A percentile compares a stretch with the other conserved stretches of the same genome.
Evolutionary conservation across 345 rosid species (phyloP).

Genomic region (Bruguiera sexangula): DNA sequence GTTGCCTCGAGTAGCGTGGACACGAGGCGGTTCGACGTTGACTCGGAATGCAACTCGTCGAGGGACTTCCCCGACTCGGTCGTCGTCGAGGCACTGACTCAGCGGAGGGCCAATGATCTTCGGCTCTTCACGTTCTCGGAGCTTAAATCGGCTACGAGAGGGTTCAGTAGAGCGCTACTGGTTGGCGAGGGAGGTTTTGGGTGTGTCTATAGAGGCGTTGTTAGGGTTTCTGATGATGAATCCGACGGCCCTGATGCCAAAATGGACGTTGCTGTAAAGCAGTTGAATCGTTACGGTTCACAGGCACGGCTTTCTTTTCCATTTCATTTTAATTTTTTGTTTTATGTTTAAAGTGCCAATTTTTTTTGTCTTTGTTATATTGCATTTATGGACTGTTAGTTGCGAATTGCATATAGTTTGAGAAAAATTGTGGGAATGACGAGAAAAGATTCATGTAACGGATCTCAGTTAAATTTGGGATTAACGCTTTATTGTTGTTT

Average conservation of each 20-base stretch:
- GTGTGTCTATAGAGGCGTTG: conserved; percentile 74
- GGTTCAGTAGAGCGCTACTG: conserved; percentile 67
- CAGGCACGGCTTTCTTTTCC: conserved; percentile 61
- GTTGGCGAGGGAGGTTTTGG: conserved; percentile 98
- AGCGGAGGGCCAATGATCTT: conserved; percentile 74
- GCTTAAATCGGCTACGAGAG: conserved; percentile 76
- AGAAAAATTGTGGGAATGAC: too few species aligned
- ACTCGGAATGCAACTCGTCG: conserved; percentile 52
- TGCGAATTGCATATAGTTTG: too few species aligned
- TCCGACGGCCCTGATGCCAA: conserved; percentile 37
- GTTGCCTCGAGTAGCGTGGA: conserved; percentile 73
- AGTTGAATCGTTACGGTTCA: conserved; percentile 89
- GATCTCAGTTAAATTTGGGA: too few species aligned
- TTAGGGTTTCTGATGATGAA: conserved; percentile 37
- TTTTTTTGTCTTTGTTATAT: background rate
- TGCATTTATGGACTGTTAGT: too few species aligned
- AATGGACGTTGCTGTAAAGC: conserved; percentile 77
- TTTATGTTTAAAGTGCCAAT: too few species aligned
- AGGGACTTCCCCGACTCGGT: conserved; percentile 57
- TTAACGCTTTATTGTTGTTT: too few species aligned
- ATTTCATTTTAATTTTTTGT: background rate
- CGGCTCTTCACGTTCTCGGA: conserved; percentile 66
- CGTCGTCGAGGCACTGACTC: conserved; percentile 49
- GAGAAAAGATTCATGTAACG: too few species aligned
- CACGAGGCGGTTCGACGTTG: conserved; percentile 85